phyloP scores from a whole-genome alignment of 1,284 basidiomycete genomes.

The Cutaneotrichosporon cutaneum region DNA sequence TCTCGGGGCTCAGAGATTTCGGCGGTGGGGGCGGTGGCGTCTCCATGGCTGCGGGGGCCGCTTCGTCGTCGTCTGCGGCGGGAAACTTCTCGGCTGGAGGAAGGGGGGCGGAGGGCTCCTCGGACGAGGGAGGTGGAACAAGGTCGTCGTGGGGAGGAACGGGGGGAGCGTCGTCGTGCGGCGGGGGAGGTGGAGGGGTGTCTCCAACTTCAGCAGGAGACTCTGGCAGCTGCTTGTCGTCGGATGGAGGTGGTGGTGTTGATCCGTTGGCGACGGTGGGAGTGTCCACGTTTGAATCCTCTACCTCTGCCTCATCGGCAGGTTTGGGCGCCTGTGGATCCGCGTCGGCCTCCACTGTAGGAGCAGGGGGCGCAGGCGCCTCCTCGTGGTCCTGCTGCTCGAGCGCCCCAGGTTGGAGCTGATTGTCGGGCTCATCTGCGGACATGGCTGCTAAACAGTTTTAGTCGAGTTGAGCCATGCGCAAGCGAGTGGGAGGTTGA shows the following conservation, averaged over 20 bases:
- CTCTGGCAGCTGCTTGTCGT: slow-evolving; percentile 1
- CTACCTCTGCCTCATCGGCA: background rate
- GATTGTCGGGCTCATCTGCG: slow-evolving; percentile 11
- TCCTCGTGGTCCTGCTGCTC: background rate
- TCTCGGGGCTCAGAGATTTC: slow-evolving; percentile 7
- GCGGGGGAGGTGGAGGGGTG: slow-evolving; percentile 1
- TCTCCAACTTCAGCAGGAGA: background rate
- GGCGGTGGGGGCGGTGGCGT: slow-evolving; percentile 15
- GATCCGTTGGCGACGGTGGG: slow-evolving; percentile 2
- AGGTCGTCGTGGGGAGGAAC: background rate
- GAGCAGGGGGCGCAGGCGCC: background rate
- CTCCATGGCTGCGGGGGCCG: slow-evolving; percentile 2
- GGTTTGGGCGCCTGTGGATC: background rate
- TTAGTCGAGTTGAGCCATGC: background rate
- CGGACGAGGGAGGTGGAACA: background rate
- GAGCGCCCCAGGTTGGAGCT: background rate
- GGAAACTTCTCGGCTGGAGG: background rate
- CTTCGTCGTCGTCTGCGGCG: background rate
- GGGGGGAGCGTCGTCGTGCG: slow-evolving; percentile 3
- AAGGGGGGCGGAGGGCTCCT: background rate
- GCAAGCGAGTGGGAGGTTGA: background rate
- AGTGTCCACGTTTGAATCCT: background rate
- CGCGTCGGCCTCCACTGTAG: background rate
- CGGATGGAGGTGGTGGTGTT: background rate
- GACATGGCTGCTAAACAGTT: slow-evolving; percentile 7